Evolutionary conservation across 1,284 basidiomycete species (phyloP).

Genomic region (Rhodotorula sp.): DNA sequence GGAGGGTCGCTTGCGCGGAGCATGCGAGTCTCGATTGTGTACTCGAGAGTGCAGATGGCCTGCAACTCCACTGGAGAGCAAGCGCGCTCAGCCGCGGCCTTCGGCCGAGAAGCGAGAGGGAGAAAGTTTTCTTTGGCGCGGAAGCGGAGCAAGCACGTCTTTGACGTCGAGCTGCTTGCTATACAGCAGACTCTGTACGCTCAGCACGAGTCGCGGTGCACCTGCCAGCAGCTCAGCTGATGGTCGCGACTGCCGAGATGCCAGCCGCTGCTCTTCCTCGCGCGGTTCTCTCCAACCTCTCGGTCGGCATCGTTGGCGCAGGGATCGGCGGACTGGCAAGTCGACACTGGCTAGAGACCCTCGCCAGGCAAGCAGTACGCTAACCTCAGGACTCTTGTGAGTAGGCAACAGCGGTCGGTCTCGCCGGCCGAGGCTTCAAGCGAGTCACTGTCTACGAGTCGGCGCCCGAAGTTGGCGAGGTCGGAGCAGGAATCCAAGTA

Average conservation of each 20-base stretch:
- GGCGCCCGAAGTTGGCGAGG: constrained; percentile 37
- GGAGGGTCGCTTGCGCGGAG: too few species aligned
- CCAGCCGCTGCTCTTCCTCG: constrained; percentile 12
- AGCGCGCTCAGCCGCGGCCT: too few species aligned
- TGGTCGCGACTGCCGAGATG: constrained; percentile 14
- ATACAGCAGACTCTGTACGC: background rate
- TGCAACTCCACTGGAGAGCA: too few species aligned
- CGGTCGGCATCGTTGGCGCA: constrained; percentile 49
- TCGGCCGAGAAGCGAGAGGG: too few species aligned
- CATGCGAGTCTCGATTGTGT: too few species aligned
- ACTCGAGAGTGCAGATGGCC: too few species aligned
- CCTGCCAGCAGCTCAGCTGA: background rate
- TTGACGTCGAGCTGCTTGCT: background rate
- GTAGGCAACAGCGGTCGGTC: constrained; percentile 12
- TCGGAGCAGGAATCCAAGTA: constrained; percentile 44
- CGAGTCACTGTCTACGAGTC: constrained; percentile 34
- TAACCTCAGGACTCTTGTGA: too few species aligned
- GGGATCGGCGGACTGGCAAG: constrained; percentile 53
- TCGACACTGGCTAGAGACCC: background rate
- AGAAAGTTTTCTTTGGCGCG: background rate
- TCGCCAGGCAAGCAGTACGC: background rate
- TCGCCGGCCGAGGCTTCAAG: constrained; percentile 10
- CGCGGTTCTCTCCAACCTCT: constrained; percentile 16
- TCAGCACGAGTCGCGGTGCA: background rate
- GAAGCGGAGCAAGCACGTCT: background rate